Evolutionary conservation across 2,329 filamentous ascomycete genomes (phyloP), one percentile per base, ranked within the genome.

Genomic region (Calonectria pteridis): DNA sequence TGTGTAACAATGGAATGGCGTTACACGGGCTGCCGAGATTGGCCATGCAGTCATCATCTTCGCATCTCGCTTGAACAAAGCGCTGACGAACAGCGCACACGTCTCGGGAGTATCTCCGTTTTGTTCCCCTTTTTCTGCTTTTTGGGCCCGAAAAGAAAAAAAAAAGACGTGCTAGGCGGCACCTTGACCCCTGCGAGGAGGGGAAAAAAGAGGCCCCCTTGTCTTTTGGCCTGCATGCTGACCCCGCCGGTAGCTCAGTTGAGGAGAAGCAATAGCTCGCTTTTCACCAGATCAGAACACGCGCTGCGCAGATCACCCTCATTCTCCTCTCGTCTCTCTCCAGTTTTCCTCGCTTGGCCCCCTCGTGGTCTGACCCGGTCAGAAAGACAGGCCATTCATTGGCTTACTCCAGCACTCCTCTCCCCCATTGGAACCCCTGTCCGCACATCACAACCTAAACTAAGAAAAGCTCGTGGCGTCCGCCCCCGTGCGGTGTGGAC

Each of bases 41-140:
- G 62, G 68, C 28, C 29, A 46, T 65, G 35, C 49, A 65, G 68
- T 66, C 68, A 71, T 71, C 63, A 71, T 71, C 63, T 62, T 58
- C 33, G 40, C 69, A 62, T 62, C 40, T 37, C 20, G 53, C 43
- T 40, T 59, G 55, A 59, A 40, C 55, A 58, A 58, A 58, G 55
- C n/a, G 64, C 64, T 53, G n/a, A 51, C 31, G 55, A 59, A 35
- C 55, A 59, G 33, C 55, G 55, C 55, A 59, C 53, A 40, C 55
- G n/a, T 59, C 53, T 59, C 55, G 55, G 55, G 33, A 37, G 33
- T 59, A 59, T 59, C 40, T 59, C 55, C 55, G 33, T 37, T 59
- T 59, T 59, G 55, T 59, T 59, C 55, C 55, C 55, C 55, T 59
- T 59, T 59, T 59, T 28, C 23, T 59, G 20, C 14, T 40, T 40